Evolutionary conservation across 2,329 filamentous ascomycete species (phyloP), one percentile per base, ranked within the genome.

Genomic region (Macroventuria anomochaeta): DNA sequence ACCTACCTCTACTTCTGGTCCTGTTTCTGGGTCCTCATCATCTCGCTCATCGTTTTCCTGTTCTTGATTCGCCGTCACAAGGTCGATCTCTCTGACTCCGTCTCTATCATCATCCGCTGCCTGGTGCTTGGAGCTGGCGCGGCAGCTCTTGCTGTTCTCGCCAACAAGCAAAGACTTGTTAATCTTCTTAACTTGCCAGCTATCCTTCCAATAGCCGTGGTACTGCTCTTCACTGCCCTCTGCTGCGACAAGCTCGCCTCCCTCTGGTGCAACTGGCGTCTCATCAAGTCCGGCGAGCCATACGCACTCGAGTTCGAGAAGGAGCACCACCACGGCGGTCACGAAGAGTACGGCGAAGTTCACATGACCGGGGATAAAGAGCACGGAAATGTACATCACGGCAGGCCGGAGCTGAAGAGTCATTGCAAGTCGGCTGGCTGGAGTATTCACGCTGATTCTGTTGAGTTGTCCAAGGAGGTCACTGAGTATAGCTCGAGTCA

Each of bases 1-100:
- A 70, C 71, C 2, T 75, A 73, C 46, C 55, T 76, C 8, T 78
- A 76, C 64, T 71, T 70, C 59, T 74, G 76, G 65, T 60, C 63
- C 15, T 71, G 69, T 8, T 68, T 74, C 46, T 73, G 71, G 61
- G 59, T 72, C 21, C 68, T 77, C 23, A 62, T 76, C 11, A 36
- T 69, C n/a, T 71, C 70, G 46, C 61, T 71, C 15, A 70, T 77
- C 44, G 37, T 69, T 33, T 77, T 77, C 59, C 68, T 75, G 6
- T 59, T 76, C 57, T 65, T 78, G 11, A 76, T 77, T 57, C 69
- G 74, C 7, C 62, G 67, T n/a, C 68, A 75, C 59, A 73, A 71
- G 39, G 66, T 68, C 49, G 75, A 78, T 53, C 46, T 73, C 12
- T 77, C 74, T 62, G 76, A 78, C 58, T 73, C 67, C 51, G 69